Percentiles rank a stretch among this genome's conserved stretches.
These are phyloP conservation scores for Polytrichum commune DNA, from an alignment of 225 moss, liverwort and hornwort species.

Conservation along the genomic window DNA sequence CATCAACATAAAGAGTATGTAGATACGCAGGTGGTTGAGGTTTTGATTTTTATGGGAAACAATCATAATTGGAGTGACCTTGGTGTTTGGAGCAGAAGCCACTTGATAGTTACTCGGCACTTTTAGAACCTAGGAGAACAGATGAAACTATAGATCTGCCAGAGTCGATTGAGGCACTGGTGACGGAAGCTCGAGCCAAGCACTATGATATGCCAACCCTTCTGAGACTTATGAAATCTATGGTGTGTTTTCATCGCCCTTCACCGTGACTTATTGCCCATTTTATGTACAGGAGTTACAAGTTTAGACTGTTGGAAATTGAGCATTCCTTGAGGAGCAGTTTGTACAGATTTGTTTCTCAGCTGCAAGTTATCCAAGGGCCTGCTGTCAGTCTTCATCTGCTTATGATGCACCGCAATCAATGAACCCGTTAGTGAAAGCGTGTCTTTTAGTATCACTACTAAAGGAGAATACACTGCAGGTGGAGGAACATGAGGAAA, in stretches of 20 bases:
- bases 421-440: too few relatives aligned
- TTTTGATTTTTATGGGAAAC: not conserved
- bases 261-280: not conserved
- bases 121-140: constrained; percentile 35
- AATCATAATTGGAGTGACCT: not conserved
- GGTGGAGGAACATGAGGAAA: constrained; percentile 86
- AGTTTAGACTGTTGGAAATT: too few relatives aligned
- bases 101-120: constrained; percentile 33
- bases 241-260: constrained; percentile 36
- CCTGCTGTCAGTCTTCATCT: too few relatives aligned
- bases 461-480: constrained; percentile 16
- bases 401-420: too few relatives aligned
- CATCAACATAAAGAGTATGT: too few relatives aligned
- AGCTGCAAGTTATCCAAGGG: too few relatives aligned
- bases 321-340: too few relatives aligned
- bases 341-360: too few relatives aligned
- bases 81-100: constrained; percentile 29
- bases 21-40: not conserved
- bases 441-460: not conserved
- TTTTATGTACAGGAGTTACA: too few relatives aligned
- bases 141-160: constrained; percentile 45
- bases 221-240: constrained; percentile 64
- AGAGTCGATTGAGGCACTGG: constrained; percentile 72
- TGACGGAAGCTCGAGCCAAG: constrained; percentile 71
- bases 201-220: constrained; percentile 78